Percentiles rank a stretch among this genome's conserved stretches.
phyloP scores from a whole-genome alignment of 2,329 filamentous ascomycete genomes.

The Calonectria pteridis region DNA sequence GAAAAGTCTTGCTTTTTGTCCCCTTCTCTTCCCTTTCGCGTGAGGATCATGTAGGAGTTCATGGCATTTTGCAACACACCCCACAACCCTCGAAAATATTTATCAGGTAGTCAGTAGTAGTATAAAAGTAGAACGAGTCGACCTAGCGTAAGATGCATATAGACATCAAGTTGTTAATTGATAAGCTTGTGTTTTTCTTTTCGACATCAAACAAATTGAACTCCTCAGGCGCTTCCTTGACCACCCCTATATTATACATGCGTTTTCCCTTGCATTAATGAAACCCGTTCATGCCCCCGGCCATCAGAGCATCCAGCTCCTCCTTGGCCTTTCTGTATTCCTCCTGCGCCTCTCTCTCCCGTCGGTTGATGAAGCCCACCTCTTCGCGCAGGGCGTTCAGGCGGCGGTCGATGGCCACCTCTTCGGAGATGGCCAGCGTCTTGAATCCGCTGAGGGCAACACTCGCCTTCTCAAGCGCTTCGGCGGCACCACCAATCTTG shows the following conservation, averaged over 20 bases:
- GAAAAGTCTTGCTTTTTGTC: not conserved
- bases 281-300: slow-evolving; percentile 52
- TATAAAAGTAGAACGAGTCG: not conserved
- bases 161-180: slow-evolving; percentile 21
- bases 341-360: slow-evolving; percentile 93
- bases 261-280: slow-evolving; percentile 45
- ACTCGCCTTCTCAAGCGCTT: slow-evolving; percentile 79
- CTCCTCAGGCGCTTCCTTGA: slow-evolving; percentile 21
- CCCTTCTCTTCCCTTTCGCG: not conserved
- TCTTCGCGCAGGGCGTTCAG: slow-evolving; percentile 85
- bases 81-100: not conserved
- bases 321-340: slow-evolving; percentile 81
- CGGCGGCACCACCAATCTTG: slow-evolving; percentile 82
- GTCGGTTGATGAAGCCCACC: slow-evolving; percentile 80
- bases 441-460: slow-evolving; percentile 80
- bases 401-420: slow-evolving; percentile 78
- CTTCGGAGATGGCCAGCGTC: slow-evolving; percentile 82
- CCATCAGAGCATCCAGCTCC: slow-evolving; percentile 76
- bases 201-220: slow-evolving; percentile 5
- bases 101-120: not conserved
- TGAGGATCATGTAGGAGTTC: not conserved
- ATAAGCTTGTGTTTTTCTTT: slow-evolving; percentile 1
- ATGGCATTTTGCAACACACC: not conserved
- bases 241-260: slow-evolving; percentile 39
- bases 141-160: not conserved